Evolutionary conservation across 257 asterid genomes (phyloP).

Genomic region (Rubia yunnanensis): DNA sequence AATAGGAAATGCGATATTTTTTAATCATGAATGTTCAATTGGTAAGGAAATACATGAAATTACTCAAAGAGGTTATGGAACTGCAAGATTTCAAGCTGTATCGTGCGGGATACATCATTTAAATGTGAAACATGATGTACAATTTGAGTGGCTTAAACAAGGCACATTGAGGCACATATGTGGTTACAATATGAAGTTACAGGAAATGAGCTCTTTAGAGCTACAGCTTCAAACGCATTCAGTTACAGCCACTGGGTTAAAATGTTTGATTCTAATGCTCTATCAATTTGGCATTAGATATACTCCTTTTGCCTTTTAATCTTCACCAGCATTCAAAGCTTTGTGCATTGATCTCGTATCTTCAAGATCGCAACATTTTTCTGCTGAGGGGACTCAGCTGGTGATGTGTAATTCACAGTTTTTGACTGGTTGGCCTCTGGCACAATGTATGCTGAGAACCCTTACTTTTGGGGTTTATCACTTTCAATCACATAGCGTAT

Average conservation of each 20-base stretch:
- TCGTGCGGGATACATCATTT: neutral
- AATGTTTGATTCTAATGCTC: too few species aligned
- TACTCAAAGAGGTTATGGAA: neutral
- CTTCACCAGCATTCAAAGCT: neutral
- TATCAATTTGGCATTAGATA: neutral
- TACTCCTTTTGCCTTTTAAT: neutral
- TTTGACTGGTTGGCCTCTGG: neutral
- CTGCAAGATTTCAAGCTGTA: neutral
- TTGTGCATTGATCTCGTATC: neutral
- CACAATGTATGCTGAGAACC: neutral
- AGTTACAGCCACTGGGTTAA: neutral
- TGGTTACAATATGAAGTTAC: neutral
- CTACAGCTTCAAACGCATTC: neutral
- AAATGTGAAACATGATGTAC: neutral
- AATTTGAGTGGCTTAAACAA: neutral
- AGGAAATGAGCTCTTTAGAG: constrained; percentile 1
- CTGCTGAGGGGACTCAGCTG: constrained; percentile 2
- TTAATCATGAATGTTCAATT: constrained; percentile 1
- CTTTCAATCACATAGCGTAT: neutral
- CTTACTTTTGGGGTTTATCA: neutral
- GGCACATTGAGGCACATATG: neutral
- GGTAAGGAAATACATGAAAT: neutral
- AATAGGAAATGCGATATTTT: neutral
- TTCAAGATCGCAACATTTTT: neutral
- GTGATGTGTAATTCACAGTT: neutral